Evolutionary conservation across 345 rosid genomes (phyloP).

Genomic region (Citrus reticulata): DNA sequence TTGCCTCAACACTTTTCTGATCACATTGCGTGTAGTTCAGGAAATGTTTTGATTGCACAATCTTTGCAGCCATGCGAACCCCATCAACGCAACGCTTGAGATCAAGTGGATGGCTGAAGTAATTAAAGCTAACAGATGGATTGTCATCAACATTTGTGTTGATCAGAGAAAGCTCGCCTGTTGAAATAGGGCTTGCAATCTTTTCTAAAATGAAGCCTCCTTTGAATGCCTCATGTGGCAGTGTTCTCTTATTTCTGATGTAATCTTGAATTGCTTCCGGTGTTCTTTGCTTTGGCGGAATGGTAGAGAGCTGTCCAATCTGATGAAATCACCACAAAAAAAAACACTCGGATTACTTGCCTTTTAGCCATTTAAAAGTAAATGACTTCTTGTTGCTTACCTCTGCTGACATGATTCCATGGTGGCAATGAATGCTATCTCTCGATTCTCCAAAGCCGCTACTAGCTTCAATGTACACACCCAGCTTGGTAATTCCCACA

Average conservation of each 20-base stretch:
- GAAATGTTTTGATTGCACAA: constrained; percentile 61
- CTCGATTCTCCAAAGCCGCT: constrained; percentile 79
- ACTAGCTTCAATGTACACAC: constrained; percentile 93
- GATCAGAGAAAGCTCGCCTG: constrained; percentile 62
- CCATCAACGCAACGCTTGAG: constrained; percentile 71
- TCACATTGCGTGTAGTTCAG: constrained; percentile 54
- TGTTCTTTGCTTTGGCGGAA: constrained; percentile 68
- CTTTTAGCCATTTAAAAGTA: neutral
- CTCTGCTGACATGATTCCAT: constrained; percentile 82
- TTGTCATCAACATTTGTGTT: constrained; percentile 73
- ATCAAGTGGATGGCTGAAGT: constrained; percentile 76
- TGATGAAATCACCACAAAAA: constrained; percentile 1
- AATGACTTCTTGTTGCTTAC: constrained; percentile 27
- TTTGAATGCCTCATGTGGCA: constrained; percentile 74
- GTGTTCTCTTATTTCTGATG: constrained; percentile 43
- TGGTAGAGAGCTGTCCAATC: constrained; percentile 78
- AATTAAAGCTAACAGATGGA: constrained; percentile 88
- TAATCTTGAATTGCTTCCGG: constrained; percentile 56
- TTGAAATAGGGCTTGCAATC: constrained; percentile 63
- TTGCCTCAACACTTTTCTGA: constrained; percentile 45
- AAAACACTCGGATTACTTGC: neutral
- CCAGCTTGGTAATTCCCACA: constrained; percentile 86
- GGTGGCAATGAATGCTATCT: constrained; percentile 75
- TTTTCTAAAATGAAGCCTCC: constrained; percentile 97
- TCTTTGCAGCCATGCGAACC: constrained; percentile 50